phyloP scores from a whole-genome alignment of 2,329 filamentous ascomycete genomes.

The Hysterium pulicare region DNA sequence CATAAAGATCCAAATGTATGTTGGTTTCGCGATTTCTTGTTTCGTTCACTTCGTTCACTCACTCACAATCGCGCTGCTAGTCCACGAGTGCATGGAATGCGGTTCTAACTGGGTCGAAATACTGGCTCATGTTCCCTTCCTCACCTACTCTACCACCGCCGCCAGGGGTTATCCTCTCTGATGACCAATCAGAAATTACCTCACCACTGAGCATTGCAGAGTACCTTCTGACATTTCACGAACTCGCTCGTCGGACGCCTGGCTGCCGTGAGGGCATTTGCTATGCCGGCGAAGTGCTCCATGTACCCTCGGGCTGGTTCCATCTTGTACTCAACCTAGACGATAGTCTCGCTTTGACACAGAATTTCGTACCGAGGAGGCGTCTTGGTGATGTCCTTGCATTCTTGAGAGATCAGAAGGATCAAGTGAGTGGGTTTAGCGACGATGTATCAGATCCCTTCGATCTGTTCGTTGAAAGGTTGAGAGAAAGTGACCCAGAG shows the following conservation, averaged over 20 bases:
- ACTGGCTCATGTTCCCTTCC: conserved; percentile 98
- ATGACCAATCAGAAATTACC: conserved; percentile 89
- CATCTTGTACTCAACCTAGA: conserved; percentile 91
- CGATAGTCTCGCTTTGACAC: conserved; percentile 80
- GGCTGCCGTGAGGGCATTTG: conserved; percentile 87
- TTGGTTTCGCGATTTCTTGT: conserved; percentile 28
- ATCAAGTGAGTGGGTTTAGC: conserved; percentile 84
- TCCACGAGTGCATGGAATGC: conserved; percentile 83
- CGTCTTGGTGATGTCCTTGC: conserved; percentile 72
- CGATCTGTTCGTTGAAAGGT: conserved; percentile 67
- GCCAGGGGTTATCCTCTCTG: conserved; percentile 85
- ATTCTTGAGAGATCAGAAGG: conserved; percentile 76
- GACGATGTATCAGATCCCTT: conserved; percentile 70
- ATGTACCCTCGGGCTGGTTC: conserved; percentile 96
- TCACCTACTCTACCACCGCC: conserved; percentile 61
- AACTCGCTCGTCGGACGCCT: conserved; percentile 69
- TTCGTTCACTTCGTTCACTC: background rate
- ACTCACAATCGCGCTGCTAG: conserved; percentile 43
- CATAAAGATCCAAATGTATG: conserved; percentile 79
- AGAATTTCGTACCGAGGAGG: conserved; percentile 83
- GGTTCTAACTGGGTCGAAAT: conserved; percentile 83
- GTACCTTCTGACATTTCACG: conserved; percentile 88
- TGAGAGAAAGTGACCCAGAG: conserved; percentile 62
- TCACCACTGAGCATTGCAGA: conserved; percentile 94
- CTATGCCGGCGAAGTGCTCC: conserved; percentile 76